Conservation (phyloP, 2,329 filamentous ascomycete genomes). For the Apiospora marii region DNA sequence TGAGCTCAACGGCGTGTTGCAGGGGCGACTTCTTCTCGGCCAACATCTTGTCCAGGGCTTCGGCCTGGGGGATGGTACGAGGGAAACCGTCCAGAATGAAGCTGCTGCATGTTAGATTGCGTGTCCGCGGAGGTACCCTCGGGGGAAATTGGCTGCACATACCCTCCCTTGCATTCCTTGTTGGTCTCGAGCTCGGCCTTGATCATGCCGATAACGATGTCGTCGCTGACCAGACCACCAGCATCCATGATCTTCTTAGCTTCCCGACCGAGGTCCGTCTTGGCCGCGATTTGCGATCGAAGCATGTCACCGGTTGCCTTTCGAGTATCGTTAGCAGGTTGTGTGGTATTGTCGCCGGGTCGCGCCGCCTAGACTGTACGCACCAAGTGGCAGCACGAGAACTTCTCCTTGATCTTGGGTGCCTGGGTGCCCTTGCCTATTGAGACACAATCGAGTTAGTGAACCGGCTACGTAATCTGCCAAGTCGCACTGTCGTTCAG, state of each 20-base stretch:
- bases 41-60: constrained; percentile 95
- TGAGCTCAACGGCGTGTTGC: constrained; percentile 93
- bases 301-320: constrained; percentile 99
- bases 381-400: constrained; percentile 96
- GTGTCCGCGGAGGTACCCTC: neutral
- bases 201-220: constrained; percentile 99
- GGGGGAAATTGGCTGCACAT: constrained; percentile 46
- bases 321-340: constrained; percentile 21
- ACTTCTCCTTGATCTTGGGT: constrained; percentile 97
- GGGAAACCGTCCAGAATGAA: constrained; percentile 99
- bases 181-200: constrained; percentile 95
- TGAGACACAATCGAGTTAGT: constrained; percentile 25
- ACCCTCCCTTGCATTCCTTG: constrained; percentile 96
- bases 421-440: constrained; percentile 98
- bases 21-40: constrained; percentile 78
- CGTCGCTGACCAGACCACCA: constrained; percentile 95
- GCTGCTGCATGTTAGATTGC: constrained; percentile 54
- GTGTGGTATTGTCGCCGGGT: neutral
- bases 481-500: neutral
- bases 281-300: constrained; percentile 96
- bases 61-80: constrained; percentile 92
- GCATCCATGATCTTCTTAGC: constrained; percentile 99
- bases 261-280: constrained; percentile 91
- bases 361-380: constrained; percentile 26
- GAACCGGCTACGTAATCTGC: constrained; percentile 1